A percentile compares a stretch with the other conserved stretches of the same genome.
phyloP scores from a whole-genome alignment of 257 asterid genomes.

The Lycium ferocissimum region DNA sequence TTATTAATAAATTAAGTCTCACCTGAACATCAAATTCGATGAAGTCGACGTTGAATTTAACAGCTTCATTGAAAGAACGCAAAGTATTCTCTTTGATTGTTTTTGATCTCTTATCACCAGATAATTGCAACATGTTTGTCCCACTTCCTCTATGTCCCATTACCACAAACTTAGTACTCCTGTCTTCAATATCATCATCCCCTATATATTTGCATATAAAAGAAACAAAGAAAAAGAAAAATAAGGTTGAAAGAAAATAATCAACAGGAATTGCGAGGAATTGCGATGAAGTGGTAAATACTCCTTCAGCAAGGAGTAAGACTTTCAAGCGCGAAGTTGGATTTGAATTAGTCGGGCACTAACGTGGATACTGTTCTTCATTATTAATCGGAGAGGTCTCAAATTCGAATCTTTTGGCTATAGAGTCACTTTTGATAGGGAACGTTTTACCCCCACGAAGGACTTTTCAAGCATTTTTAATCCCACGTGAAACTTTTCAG shows the following conservation, averaged over 20 bases:
- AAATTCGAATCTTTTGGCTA: background rate
- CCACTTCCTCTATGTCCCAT: slow-evolving; percentile 49
- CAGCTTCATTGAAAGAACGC: slow-evolving; percentile 38
- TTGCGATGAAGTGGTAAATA: too few species aligned
- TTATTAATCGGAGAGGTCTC: too few species aligned
- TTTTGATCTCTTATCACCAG: slow-evolving; percentile 30
- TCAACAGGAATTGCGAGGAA: too few species aligned
- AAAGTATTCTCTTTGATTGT: slow-evolving; percentile 39
- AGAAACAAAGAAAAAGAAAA: background rate
- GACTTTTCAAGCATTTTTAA: too few species aligned
- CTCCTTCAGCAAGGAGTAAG: too few species aligned
- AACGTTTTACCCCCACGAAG: background rate
- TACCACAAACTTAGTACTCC: slow-evolving; percentile 34
- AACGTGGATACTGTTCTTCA: too few species aligned
- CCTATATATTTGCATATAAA: background rate
- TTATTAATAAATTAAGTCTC: background rate
- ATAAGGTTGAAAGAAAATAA: too few species aligned
- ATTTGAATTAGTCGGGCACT: too few species aligned
- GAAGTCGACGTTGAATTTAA: slow-evolving; percentile 26
- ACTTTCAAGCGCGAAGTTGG: too few species aligned
- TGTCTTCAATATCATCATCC: background rate
- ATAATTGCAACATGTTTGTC: slow-evolving; percentile 37
- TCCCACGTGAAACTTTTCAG: background rate
- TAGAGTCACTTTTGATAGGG: background rate
- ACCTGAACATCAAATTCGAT: slow-evolving; percentile 52